A percentile compares a stretch with the other conserved stretches of the same genome.
phyloP scores from a whole-genome alignment of 2,329 filamentous ascomycete genomes.

The Monosporascus sp. region DNA sequence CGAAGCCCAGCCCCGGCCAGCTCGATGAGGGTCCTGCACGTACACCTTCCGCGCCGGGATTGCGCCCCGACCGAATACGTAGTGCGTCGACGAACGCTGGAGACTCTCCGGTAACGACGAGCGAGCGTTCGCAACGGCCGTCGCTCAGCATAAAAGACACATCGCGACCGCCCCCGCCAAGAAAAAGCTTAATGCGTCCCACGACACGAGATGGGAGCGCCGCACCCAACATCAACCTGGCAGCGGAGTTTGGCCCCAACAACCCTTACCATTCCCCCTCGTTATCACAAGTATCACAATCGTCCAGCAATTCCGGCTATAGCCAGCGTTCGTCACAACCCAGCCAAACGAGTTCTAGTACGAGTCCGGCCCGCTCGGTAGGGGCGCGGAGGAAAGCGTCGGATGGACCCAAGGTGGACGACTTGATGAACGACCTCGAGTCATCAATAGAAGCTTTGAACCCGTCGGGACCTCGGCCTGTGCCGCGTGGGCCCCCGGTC shows the following conservation, averaged over 20 bases:
- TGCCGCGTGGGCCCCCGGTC: conserved; percentile 10
- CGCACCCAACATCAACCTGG: conserved; percentile 47
- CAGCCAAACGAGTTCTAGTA: conserved; percentile 58
- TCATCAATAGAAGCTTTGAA: conserved; percentile 41
- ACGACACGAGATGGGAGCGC: conserved; percentile 33
- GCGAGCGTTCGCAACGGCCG: conserved; percentile 30
- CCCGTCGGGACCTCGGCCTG: conserved; percentile 23
- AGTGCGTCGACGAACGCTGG: conserved; percentile 19
- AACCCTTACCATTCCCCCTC: conserved; percentile 63
- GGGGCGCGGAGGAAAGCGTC: conserved; percentile 35
- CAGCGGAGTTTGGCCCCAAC: conserved; percentile 54
- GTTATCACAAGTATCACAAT: conserved; percentile 60
- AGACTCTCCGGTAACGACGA: conserved; percentile 17
- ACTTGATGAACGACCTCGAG: conserved; percentile 52
- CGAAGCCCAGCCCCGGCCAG: conserved; percentile 28
- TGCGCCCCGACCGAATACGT: conserved; percentile 34
- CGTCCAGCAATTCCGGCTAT: conserved; percentile 58
- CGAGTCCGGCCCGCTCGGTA: conserved; percentile 47
- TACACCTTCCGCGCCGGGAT: conserved; percentile 44
- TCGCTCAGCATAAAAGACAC: conserved; percentile 44
- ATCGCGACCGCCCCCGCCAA: conserved; percentile 48
- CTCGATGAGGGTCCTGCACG: conserved; percentile 34
- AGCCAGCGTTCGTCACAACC: conserved; percentile 40
- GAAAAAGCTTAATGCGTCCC: conserved; percentile 43
- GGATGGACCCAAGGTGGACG: conserved; percentile 38